Base-by-base conservation (phyloP, 2,329 filamentous ascomycete species). In the Pseudogymnoascus sp. region DNA sequence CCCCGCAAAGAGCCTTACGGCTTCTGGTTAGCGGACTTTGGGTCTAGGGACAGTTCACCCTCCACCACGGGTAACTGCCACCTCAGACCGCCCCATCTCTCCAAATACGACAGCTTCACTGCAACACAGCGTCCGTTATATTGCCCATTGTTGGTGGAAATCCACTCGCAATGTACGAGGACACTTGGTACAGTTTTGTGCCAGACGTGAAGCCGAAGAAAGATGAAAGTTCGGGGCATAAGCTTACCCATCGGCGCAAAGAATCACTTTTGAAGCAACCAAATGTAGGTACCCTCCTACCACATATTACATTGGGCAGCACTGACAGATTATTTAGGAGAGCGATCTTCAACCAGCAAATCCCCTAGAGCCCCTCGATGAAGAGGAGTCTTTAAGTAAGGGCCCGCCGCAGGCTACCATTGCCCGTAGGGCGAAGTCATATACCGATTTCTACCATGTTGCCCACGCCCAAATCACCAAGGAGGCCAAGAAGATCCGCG, bases 131-230 rank as follows among this genome's bases (percentile, higher is more conserved):
- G 50, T 56, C 50, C 50, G 50, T 10, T 56, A 56, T 56, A 56
- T 56, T 56, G 10, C 28, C 50, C 25, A 56, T 56, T 56, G 50
- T 33, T 56, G 50, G 50, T 56, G 50, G 28, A 12, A 56, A 33
- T 33, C 50, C 28, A 35, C 37, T 28, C 59, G 78, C 68, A 68
- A 92, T 91, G 88, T 90, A 90, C 74, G 90, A 93, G 75, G 90
- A 93, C 75, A 86, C 88, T 31, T 93, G 90, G 89, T 91, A 92
- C 77, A 90, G 83, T 73, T 87, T 91, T 72, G 84, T 90, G 67
- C 83, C 88, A 25, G 84, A 88, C 63, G 76, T 83, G 62, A 77
- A 81, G 64, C 77, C 80, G 67, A 82, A 80, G 69, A 78, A 78
- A 65, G 76, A 77, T n/a, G 70, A 77, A 47, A 75, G 78, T 23